Conservation (phyloP, 2,329 filamentous ascomycete species). For the Fusarium sp. region DNA sequence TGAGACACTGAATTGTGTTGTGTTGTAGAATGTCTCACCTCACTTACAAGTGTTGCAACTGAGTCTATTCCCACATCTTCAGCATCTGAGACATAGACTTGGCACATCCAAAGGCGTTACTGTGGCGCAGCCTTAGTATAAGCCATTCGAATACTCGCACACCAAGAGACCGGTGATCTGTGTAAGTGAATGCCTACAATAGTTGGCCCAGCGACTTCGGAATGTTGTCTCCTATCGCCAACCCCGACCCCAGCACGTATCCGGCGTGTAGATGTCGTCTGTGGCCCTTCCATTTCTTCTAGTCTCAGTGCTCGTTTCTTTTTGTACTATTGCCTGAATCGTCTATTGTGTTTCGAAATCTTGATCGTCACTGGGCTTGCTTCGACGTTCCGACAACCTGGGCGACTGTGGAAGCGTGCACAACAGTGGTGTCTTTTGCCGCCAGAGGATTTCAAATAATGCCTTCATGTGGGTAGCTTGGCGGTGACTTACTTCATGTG, state of each 20-base stretch:
- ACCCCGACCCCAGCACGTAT: constrained; percentile 27
- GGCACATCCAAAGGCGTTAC: neutral
- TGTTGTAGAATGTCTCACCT: neutral
- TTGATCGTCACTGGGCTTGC: neutral
- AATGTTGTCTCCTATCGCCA: constrained; percentile 16
- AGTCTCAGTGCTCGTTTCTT: neutral
- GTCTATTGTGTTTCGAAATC: neutral
- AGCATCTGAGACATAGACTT: neutral
- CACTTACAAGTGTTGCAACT: neutral
- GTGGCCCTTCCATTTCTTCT: constrained; percentile 3
- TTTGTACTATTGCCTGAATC: neutral
- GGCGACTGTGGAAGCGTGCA: neutral
- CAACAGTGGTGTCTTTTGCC: neutral
- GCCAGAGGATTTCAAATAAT: neutral
- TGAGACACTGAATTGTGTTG: fast-evolving
- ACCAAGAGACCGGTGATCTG: neutral
- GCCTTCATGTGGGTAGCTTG: fast-evolving
- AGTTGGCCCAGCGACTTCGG: neutral
- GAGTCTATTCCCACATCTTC: neutral
- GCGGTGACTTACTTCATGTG: neutral
- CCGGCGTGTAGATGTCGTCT: neutral
- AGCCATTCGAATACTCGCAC: neutral
- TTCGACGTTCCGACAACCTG: neutral
- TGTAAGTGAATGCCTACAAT: neutral
- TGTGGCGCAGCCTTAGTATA: neutral